Percentiles rank a stretch among this genome's conserved stretches.
Evolutionary conservation across 768 basidiomycete species (phyloP).

Genomic region (Tricholoma hemisulphureum): DNA sequence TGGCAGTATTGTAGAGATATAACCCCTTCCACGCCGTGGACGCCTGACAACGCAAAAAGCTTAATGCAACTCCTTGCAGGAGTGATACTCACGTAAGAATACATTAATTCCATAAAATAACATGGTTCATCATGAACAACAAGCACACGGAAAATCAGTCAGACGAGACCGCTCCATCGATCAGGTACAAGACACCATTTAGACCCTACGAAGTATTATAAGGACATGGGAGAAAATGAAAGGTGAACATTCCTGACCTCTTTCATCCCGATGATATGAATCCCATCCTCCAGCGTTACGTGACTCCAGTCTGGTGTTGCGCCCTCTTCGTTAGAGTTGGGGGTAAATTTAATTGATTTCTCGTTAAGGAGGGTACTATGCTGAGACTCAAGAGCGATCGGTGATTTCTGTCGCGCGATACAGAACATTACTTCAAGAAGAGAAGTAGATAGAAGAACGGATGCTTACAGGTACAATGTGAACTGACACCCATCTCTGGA

Average conservation of each 20-base stretch:
- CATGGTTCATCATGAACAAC: neutral
- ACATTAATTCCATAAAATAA: conserved; percentile 6
- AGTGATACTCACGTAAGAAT: conserved; percentile 2
- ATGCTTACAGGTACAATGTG: conserved; percentile 77
- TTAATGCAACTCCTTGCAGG: neutral
- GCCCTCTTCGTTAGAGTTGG: conserved; percentile 32
- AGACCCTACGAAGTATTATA: conserved; percentile 34
- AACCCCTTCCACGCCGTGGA: neutral
- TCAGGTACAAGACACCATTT: conserved; percentile 59
- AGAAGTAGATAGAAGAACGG: neutral
- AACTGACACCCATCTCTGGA: conserved; percentile 76
- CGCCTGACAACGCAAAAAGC: neutral
- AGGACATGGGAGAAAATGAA: neutral
- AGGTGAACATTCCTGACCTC: conserved; percentile 42
- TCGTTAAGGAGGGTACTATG: conserved; percentile 61
- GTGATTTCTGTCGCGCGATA: conserved; percentile 38
- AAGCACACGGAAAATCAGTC: conserved; percentile 17
- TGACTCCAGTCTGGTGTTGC: conserved; percentile 54
- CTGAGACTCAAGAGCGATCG: conserved; percentile 42
- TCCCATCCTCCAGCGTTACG: conserved; percentile 54
- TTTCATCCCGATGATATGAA: conserved; percentile 57
- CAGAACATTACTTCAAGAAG: neutral
- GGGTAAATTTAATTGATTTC: conserved; percentile 55
- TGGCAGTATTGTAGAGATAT: no score
- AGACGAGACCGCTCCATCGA: conserved; percentile 49